Evolutionary conservation across 2,329 filamentous ascomycete genomes (phyloP).

Genomic region (Fusarium newnesense): DNA sequence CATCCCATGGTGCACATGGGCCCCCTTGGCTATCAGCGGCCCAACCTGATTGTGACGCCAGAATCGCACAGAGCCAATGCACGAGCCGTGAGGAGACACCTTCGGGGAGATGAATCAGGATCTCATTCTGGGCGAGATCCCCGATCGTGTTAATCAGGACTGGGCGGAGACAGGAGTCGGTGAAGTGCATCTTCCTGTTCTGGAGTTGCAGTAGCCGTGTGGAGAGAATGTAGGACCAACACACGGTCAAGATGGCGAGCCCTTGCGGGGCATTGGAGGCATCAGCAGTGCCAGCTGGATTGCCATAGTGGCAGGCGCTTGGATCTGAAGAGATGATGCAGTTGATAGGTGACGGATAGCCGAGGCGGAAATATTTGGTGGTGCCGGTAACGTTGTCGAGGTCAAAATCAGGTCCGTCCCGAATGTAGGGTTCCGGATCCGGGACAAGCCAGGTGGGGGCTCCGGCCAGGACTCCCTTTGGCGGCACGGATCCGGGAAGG

Average conservation of each 20-base stretch:
- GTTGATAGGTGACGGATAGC: constrained; percentile 35
- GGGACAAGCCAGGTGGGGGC: constrained; percentile 41
- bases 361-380: constrained; percentile 44
- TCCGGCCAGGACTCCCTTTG: constrained; percentile 38
- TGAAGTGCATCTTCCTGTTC: constrained; percentile 38
- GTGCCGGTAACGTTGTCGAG: constrained; percentile 38
- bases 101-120: constrained; percentile 35
- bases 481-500: constrained; percentile 36
- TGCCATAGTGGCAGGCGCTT: constrained; percentile 34
- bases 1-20: constrained; percentile 36
- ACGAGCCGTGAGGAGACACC: constrained; percentile 37
- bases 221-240: constrained; percentile 46
- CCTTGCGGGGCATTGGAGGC: constrained; percentile 37
- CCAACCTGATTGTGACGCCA: constrained; percentile 39
- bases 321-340: constrained; percentile 38
- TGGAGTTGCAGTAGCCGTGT: constrained; percentile 44
- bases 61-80: constrained; percentile 44
- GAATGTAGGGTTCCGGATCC: constrained; percentile 33
- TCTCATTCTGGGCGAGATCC: constrained; percentile 24
- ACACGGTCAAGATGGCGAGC: constrained; percentile 42
- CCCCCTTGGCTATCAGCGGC: constrained; percentile 31
- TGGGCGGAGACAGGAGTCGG: constrained; percentile 37
- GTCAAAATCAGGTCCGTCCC: constrained; percentile 24
- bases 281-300: constrained; percentile 24
- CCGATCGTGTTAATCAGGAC: constrained; percentile 32